phyloP scores from a whole-genome alignment of 139 green algal genomes.

The Volvox reticuliferus region DNA sequence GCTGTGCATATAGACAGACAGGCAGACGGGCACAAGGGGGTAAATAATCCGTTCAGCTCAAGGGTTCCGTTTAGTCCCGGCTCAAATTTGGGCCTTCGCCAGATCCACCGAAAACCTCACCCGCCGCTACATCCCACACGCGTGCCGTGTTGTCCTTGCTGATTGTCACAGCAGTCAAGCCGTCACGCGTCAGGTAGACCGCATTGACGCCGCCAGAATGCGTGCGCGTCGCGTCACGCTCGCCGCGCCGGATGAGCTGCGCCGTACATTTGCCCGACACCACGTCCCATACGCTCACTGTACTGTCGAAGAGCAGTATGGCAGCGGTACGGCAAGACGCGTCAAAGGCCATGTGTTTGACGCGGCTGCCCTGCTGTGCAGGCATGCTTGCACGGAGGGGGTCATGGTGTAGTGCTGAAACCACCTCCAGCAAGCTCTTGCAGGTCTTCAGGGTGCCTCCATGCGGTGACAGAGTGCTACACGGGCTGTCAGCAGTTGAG shows the following conservation, averaged over 20 bases:
- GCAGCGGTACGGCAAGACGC: conserved; percentile 37
- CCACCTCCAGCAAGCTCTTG: conserved; percentile 5
- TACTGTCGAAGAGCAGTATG: conserved; percentile 77
- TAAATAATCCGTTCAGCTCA: too few relatives aligned
- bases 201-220: conserved; percentile 77
- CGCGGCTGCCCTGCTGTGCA: conserved; percentile 67
- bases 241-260: conserved; percentile 72
- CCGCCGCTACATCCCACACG: conserved; percentile 27
- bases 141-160: conserved; percentile 65
- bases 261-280: conserved; percentile 29
- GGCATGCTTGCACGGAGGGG: conserved; percentile 32
- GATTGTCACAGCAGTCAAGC: conserved; percentile 63
- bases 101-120: not conserved
- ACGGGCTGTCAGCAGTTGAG: not conserved
- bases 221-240: conserved; percentile 59
- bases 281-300: conserved; percentile 77
- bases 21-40: too few relatives aligned
- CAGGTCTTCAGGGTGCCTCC: not conserved
- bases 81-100: too few relatives aligned
- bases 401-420: not conserved
- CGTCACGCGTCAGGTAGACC: conserved; percentile 65
- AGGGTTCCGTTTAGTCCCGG: too few relatives aligned
- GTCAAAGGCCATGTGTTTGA: conserved; percentile 75
- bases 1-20: too few relatives aligned
- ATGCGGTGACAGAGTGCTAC: not conserved